Evolutionary conservation across 1,284 basidiomycete species (phyloP), one percentile per base, ranked within the genome.

Genomic region (Phlebopus sp.): DNA sequence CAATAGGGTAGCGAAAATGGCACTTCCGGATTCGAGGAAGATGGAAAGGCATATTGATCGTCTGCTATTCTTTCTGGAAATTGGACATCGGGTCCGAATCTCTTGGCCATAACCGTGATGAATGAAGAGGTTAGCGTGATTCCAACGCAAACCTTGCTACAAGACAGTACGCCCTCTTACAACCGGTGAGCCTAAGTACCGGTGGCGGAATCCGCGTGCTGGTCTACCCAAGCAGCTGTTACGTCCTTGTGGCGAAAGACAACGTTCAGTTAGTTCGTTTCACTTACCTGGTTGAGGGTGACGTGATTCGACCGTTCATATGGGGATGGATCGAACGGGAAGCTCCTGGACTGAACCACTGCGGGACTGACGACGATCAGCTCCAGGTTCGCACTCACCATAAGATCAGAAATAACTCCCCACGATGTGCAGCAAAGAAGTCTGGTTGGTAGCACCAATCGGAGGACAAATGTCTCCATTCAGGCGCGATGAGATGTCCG

Each of bases 121-220:
- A 67, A 96, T 83, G 58, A 97, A 87, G 38, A 93, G 72, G 1
- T 88, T 76, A 23, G 67, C 93, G 87, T 0, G 90, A 88, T 25
- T 87, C 88, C 45, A 97, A 72, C 10, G 92, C 94, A 47, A 97
- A 73, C 9, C 94, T 97, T 1, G 92, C 88, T 0, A 97, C n/a
- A 97, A 3, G 88, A 82, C 0, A 88, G 85, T 0, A 95, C 94
- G 63, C 97, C 95, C 69, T 97, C 86, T 23, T 23, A 23, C 21
- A 6, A 23, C 36, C 40, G 38, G 42, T 37, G 17, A 36, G 27
- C 45, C 38, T 34, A 30, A 35, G 51, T 50, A n/a, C 18, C 47
- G 42, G 31, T 21, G 29, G 42, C 31, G 13, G 17, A 8, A 27
- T 41, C 37, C 43, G n/a, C 42, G 47, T 39, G 44, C 42, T 29